Conservation (phyloP, 1,284 basidiomycete genomes). For the Phaffia rhodozyma region DNA sequence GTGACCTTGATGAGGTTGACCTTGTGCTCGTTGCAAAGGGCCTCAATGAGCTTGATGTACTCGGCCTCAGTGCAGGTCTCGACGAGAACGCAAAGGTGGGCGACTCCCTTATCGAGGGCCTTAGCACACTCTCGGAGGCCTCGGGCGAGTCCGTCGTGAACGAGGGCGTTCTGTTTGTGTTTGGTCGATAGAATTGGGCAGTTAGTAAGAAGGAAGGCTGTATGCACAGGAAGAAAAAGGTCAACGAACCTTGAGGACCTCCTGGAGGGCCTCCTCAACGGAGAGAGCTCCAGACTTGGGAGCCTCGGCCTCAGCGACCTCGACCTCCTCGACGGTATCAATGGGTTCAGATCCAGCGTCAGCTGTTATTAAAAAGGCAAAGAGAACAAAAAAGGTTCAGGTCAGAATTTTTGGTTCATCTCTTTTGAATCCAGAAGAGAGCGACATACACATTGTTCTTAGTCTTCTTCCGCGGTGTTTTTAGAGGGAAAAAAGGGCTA, state of each 20-base stretch:
- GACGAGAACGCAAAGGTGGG: constrained; percentile 96
- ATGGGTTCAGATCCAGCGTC: constrained; percentile 94
- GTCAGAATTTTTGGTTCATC: constrained; percentile 31
- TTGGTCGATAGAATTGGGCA: not conserved
- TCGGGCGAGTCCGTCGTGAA: constrained; percentile 95
- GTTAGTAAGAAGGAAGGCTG: not conserved
- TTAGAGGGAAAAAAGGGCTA: too few species aligned
- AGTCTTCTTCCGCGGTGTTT: constrained; percentile 73
- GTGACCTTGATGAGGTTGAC: constrained; percentile 69
- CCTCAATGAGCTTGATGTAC: constrained; percentile 86
- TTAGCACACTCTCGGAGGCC: constrained; percentile 97
- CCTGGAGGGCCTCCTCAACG: constrained; percentile 96
- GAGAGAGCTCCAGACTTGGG: constrained; percentile 84
- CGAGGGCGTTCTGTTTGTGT: constrained; percentile 62
- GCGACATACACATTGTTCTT: constrained; percentile 19
- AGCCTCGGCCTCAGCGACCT: constrained; percentile 68
- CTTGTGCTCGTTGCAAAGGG: constrained; percentile 41
- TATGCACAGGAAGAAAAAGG: not conserved
- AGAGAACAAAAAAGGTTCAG: not conserved
- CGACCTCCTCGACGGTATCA: constrained; percentile 49
- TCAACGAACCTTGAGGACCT: constrained; percentile 40
- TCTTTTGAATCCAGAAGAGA: constrained; percentile 22
- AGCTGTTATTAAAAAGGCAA: constrained; percentile 36
- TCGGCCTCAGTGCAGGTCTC: constrained; percentile 97
- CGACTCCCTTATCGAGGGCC: constrained; percentile 96